Percentiles rank a stretch among this genome's conserved stretches.
phyloP scores from a whole-genome alignment of 2,329 filamentous ascomycete genomes.

The Chlorencoelia australis region DNA sequence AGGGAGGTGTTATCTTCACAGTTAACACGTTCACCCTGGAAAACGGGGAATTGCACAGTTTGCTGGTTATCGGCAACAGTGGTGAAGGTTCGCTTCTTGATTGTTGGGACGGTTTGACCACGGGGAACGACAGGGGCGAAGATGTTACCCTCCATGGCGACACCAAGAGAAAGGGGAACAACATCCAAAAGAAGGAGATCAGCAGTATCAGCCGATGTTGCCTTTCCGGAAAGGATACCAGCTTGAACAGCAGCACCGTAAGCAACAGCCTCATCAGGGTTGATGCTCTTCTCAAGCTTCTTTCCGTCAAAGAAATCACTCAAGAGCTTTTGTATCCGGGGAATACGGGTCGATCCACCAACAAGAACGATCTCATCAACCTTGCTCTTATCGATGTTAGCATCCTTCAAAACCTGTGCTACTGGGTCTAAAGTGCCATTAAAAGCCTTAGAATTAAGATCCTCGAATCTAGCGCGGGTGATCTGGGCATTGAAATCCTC shows the following conservation, averaged over 20 bases:
- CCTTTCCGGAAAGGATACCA: constrained; percentile 97
- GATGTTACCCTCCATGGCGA: constrained; percentile 99
- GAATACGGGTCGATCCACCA: constrained; percentile 98
- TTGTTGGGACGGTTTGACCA: constrained; percentile 63
- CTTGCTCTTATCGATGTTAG: constrained; percentile 73
- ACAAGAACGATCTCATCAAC: constrained; percentile 99
- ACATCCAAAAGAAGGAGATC: constrained; percentile 96
- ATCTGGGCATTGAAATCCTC: constrained; percentile 97
- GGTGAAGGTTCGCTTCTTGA: constrained; percentile 84
- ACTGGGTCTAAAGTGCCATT: constrained; percentile 89
- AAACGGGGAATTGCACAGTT: constrained; percentile 85
- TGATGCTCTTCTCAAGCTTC: constrained; percentile 99
- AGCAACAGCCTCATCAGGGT: constrained; percentile 97
- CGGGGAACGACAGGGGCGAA: constrained; percentile 87
- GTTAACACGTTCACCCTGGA: constrained; percentile 94
- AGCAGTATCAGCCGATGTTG: constrained; percentile 84
- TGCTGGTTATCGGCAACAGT: constrained; percentile 67
- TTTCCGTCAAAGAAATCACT: constrained; percentile 99
- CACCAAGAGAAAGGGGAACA: constrained; percentile 90
- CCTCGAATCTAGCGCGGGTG: constrained; percentile 98
- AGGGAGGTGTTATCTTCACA: constrained; percentile 97
- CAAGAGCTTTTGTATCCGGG: constrained; percentile 96
- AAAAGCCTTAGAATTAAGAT: constrained; percentile 94
- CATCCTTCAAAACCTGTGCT: constrained; percentile 92
- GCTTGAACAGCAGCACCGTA: constrained; percentile 98